These are phyloP conservation scores for Candida endomychidarum DNA, from an alignment of 805 yeast genomes.

Conservation along the genomic window DNA sequence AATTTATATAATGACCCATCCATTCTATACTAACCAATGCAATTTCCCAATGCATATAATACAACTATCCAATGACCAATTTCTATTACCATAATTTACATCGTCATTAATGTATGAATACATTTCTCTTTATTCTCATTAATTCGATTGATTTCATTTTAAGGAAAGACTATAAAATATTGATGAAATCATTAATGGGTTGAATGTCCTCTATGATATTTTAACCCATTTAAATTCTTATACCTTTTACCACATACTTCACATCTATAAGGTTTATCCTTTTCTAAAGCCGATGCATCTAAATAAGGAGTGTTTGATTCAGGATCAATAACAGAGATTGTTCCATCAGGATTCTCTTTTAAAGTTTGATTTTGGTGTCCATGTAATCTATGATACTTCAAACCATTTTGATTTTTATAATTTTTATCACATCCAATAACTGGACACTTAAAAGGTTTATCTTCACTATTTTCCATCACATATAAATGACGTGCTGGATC, in stretches of 20 bases:
- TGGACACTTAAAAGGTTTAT: conserved; percentile 95
- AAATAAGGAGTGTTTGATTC: conserved; percentile 84
- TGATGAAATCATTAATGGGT: conserved; percentile 58
- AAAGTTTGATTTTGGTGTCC: conserved; percentile 96
- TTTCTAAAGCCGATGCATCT: conserved; percentile 92
- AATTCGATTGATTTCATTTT: not conserved
- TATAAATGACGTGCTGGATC: conserved; percentile 95
- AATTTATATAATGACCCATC: conserved; percentile 2
- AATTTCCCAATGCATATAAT: conserved; percentile 11
- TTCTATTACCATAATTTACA: conserved; percentile 7
- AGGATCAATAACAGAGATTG: conserved; percentile 90
- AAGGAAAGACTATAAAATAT: conserved; percentile 1
- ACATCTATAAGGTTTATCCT: conserved; percentile 97
- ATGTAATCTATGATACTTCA: conserved; percentile 91
- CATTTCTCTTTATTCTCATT: not conserved
- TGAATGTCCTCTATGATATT: conserved; percentile 97
- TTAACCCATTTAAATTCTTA: conserved; percentile 92
- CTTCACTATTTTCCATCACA: conserved; percentile 87
- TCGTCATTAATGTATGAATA: conserved; percentile 4
- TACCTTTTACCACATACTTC: conserved; percentile 98
- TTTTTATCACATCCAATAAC: conserved; percentile 98
- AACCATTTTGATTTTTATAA: conserved; percentile 95
- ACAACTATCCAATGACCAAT: conserved; percentile 10
- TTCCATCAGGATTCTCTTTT: conserved; percentile 89
- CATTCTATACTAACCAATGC: conserved; percentile 11